A percentile compares a stretch with the other conserved stretches of the same genome.
Evolutionary conservation across 169 alveolate genomes (phyloP).

Genomic region (Plasmodium falciparum): DNA sequence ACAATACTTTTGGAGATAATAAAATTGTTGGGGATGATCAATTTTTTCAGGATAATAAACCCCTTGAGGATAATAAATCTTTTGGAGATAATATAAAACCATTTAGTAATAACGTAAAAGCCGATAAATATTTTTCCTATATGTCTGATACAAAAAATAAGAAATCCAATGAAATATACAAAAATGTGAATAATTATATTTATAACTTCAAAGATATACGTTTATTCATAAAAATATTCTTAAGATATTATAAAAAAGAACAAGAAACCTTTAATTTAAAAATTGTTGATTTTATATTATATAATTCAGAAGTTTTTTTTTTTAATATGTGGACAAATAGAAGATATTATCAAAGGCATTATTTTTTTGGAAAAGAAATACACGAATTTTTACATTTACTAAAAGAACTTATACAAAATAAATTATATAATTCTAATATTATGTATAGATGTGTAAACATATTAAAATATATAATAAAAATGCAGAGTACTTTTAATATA

Average conservation of each 20-base stretch:
- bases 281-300: conserved; percentile 34
- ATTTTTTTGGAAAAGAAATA: conserved; percentile 42
- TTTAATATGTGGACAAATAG: conserved; percentile 4
- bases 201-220: conserved; percentile 53
- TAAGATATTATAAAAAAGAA: conserved; percentile 24
- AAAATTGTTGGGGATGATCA: background rate
- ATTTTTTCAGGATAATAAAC: background rate
- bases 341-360: conserved; percentile 31
- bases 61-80: no score
- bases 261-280: conserved; percentile 12
- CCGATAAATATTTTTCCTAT: background rate
- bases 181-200: conserved; percentile 9
- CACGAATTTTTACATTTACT: conserved; percentile 4
- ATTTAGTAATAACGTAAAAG: background rate
- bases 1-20: background rate
- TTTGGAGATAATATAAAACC: background rate
- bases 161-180: background rate
- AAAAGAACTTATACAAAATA: background rate
- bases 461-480: conserved; percentile 27
- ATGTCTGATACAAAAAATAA: background rate
- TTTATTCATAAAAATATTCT: conserved; percentile 18
- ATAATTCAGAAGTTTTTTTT: conserved; percentile 43
- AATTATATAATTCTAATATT: conserved; percentile 3
- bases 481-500: conserved; percentile 13
- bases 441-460: conserved; percentile 31